phyloP scores from a whole-genome alignment of 164 flowering plant species.

The Kingdonia uniflora region DNA sequence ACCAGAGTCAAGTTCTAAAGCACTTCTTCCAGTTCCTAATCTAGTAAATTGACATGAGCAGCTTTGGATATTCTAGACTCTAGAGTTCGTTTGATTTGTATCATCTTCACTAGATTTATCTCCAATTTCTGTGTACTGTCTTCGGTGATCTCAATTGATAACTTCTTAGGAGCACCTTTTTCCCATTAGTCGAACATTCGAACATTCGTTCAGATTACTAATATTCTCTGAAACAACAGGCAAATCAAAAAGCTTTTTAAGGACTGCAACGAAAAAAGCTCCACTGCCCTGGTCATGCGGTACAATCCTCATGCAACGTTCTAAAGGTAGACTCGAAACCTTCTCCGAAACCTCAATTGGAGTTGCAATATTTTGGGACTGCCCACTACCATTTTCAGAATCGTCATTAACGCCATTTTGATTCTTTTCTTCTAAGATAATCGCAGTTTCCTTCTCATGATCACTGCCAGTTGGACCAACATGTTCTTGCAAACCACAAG shows the following conservation, averaged over 20 bases:
- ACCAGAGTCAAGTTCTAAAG: conserved; percentile 19
- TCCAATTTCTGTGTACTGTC: conserved; percentile 6
- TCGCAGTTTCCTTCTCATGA: conserved; percentile 6
- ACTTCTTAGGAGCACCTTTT: conserved; percentile 5
- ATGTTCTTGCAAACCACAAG: conserved; percentile 1
- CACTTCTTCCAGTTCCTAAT: conserved; percentile 21
- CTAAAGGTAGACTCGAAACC: conserved; percentile 62
- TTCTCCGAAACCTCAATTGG: conserved; percentile 31
- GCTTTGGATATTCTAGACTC: conserved; percentile 14
- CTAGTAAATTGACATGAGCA: conserved; percentile 19
- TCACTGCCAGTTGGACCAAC: conserved; percentile 16
- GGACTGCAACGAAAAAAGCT: conserved; percentile 90
- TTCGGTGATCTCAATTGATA: conserved; percentile 10
- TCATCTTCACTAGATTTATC: conserved; percentile 9
- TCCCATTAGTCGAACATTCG: conserved; percentile 2
- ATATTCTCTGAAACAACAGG: conserved; percentile 40
- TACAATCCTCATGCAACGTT: conserved; percentile 80
- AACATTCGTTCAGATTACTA: conserved; percentile 6
- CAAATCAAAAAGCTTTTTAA: conserved; percentile 53
- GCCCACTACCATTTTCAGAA: conserved; percentile 14
- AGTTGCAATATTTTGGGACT: conserved; percentile 14
- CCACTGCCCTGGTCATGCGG: conserved; percentile 98
- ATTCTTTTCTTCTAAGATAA: conserved; percentile 10
- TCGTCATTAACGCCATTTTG: conserved; percentile 21
- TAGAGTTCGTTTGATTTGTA: conserved; percentile 3